Base-by-base conservation (phyloP, 495 filamentous ascomycete genomes). In the Aspergillus ostianus region DNA sequence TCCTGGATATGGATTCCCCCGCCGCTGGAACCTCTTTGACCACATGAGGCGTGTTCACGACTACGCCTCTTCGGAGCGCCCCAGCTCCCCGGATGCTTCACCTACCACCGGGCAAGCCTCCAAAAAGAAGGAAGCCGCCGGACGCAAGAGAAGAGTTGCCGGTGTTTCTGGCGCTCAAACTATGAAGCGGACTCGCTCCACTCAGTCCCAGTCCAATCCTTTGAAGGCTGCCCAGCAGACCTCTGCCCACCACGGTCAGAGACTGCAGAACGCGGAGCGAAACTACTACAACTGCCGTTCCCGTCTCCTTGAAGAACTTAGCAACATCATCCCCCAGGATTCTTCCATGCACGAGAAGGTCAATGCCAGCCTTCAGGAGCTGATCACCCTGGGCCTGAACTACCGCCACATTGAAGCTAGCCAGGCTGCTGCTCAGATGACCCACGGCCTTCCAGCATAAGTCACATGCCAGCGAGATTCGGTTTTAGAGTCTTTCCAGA, bases 21-120 rank as follows among this genome's bases (percentile, higher is more conserved):
- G 92, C 69, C 85, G 91, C 64, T 97, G 92, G 90, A 97, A 97
- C 74, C 82, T 95, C 32, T 84, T 86, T 73, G 92, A 97, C 80
- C 92, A 97, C 79, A 95, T 96, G 91, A 88, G 88, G 70, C 85
- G 92, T 60, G 90, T 96, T 17, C 92, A 97, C 76, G 89, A 93
- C 74, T 90, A 92, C 76, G 84, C 76, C 57, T 70, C 74, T 26
- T 78, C 74, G 8, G 77, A 80, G 60, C 73, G 70, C 4, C 73
- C 70, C 52, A 79, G 75, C 69, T 80, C 77, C 0, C 77, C 76
- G 1, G 77, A 80, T 66, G 69, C 69, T 49, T 75, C 74, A 10
- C 72, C 74, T 19, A 68, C 62, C 45, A 59, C 57, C 44, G 64
- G 56, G 13, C 66, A 70, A 20, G 32, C 56, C 18, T 15, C 62